A percentile compares a stretch with the other conserved stretches of the same genome.
Conservation (phyloP, 495 filamentous ascomycete genomes). For the Xylaria acuta region DNA sequence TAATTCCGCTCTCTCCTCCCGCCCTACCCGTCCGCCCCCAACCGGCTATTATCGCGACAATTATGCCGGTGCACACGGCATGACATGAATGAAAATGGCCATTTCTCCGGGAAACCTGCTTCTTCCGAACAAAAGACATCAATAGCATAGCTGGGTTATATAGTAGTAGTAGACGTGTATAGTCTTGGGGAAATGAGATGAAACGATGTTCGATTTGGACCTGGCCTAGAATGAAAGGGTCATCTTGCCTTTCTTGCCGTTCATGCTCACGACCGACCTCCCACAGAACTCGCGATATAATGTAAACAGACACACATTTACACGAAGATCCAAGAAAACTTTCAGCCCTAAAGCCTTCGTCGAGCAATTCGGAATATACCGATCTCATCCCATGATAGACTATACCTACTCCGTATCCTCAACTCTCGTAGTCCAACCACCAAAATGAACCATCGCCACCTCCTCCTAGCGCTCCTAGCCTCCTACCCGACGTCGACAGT, state of each 20-base stretch:
- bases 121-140: not conserved
- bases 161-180: not conserved
- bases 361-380: not conserved
- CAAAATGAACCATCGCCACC: conserved; percentile 4
- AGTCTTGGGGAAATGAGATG: not conserved
- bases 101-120: not conserved
- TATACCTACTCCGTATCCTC: not conserved
- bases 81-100: conserved; percentile 2
- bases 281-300: not conserved
- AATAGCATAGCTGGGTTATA: not conserved
- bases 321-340: not conserved
- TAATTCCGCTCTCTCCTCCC: not conserved
- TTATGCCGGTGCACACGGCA: conserved; percentile 14
- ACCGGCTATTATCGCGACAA: conserved; percentile 15
- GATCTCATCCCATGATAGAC: not conserved
- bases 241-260: not conserved
- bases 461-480: conserved; percentile 2
- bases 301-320: not conserved
- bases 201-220: not conserved
- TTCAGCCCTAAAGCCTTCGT: not conserved
- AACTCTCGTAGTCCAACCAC: not conserved
- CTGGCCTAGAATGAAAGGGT: not conserved
- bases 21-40: conserved; percentile 1
- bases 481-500: not conserved
- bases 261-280: too few relatives aligned